Conservation (phyloP, 2,329 filamentous ascomycete genomes). For the Talaromyces amestolkiae region DNA sequence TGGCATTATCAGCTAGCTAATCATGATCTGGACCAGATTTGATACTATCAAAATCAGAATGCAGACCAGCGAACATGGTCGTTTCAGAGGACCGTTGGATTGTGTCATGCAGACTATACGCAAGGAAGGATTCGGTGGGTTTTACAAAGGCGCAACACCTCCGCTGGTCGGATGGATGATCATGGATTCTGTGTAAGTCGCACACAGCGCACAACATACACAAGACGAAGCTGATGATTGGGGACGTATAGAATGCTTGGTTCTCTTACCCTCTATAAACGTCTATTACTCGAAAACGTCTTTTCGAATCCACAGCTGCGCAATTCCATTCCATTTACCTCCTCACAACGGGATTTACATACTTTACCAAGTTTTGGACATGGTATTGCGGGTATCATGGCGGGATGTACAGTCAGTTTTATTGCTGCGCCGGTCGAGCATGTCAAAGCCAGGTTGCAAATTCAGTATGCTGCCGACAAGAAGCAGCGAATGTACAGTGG, state of each 20-base stretch:
- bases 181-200: slow-evolving; percentile 71
- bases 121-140: slow-evolving; percentile 76
- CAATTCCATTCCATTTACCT: slow-evolving; percentile 37
- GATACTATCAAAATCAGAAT: slow-evolving; percentile 96
- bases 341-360: slow-evolving; percentile 34
- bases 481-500: slow-evolving; percentile 76
- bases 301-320: slow-evolving; percentile 58
- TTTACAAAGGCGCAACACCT: slow-evolving; percentile 93
- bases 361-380: slow-evolving; percentile 75
- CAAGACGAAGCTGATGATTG: neutral
- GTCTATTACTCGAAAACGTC: slow-evolving; percentile 74
- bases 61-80: slow-evolving; percentile 74
- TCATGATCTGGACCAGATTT: slow-evolving; percentile 55
- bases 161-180: slow-evolving; percentile 97
- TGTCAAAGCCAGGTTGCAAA: slow-evolving; percentile 87
- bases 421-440: slow-evolving; percentile 94
- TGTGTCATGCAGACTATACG: slow-evolving; percentile 80
- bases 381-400: slow-evolving; percentile 80
- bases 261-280: slow-evolving; percentile 84
- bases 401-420: slow-evolving; percentile 86
- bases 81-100: slow-evolving; percentile 82
- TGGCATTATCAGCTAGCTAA: neutral
- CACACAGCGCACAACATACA: neutral
- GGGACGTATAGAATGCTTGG: slow-evolving; percentile 69
- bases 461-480: slow-evolving; percentile 84